Evolutionary conservation across 2,329 filamentous ascomycete genomes (phyloP).

Genomic region (Penicillium olsonii): DNA sequence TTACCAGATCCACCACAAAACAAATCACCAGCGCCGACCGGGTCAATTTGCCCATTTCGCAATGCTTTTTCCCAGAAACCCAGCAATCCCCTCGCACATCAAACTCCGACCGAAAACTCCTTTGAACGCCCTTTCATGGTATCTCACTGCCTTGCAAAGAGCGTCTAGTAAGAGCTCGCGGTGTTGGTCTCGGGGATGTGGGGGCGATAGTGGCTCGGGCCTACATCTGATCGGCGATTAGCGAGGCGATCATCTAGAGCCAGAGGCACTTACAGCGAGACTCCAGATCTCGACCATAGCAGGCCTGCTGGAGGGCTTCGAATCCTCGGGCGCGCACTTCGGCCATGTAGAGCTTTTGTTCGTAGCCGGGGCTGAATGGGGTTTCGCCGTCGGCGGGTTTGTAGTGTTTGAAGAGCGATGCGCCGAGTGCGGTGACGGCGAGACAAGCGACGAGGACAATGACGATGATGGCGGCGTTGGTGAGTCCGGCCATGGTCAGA

Average conservation of each 20-base stretch:
- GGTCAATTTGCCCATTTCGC: neutral
- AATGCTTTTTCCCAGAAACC: neutral
- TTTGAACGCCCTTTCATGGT: neutral
- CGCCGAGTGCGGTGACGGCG: slow-evolving; percentile 29
- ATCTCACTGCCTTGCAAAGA: neutral
- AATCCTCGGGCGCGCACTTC: slow-evolving; percentile 31
- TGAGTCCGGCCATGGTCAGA: slow-evolving; percentile 22
- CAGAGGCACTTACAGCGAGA: slow-evolving; percentile 22
- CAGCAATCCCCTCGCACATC: neutral
- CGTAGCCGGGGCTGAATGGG: slow-evolving; percentile 23
- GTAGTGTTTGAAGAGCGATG: slow-evolving; percentile 33
- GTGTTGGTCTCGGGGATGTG: slow-evolving; percentile 9
- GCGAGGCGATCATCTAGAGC: slow-evolving; percentile 1
- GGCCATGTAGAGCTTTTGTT: slow-evolving; percentile 37
- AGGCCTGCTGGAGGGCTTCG: slow-evolving; percentile 24
- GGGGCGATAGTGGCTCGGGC: slow-evolving; percentile 10
- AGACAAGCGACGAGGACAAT: slow-evolving; percentile 37
- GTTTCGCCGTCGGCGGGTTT: slow-evolving; percentile 21
- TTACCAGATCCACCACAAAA: slow-evolving; percentile 2
- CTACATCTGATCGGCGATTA: slow-evolving; percentile 15
- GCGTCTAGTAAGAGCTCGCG: neutral
- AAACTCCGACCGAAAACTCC: neutral
- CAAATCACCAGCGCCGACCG: slow-evolving; percentile 2
- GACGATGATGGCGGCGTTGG: slow-evolving; percentile 29
- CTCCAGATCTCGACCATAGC: slow-evolving; percentile 23